Conservation (phyloP, 2,329 filamentous ascomycete genomes). For the Pseudocercospora crystallina region DNA sequence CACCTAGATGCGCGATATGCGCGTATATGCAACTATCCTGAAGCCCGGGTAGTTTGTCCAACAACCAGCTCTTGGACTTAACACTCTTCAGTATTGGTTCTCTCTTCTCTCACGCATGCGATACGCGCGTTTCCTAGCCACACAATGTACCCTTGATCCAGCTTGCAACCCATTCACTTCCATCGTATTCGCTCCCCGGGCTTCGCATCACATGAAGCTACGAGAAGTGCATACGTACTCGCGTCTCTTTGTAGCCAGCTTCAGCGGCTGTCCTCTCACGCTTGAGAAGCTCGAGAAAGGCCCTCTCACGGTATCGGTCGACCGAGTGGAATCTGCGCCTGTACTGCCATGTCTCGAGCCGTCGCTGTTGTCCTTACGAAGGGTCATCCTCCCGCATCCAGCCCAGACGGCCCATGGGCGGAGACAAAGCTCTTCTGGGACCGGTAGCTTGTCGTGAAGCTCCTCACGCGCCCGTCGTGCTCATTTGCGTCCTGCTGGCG, state of each 20-base stretch:
- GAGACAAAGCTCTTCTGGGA: too few relatives aligned
- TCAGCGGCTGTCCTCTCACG: conserved; percentile 24
- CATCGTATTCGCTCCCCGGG: background rate
- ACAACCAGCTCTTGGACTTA: too few relatives aligned
- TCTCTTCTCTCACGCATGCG: background rate
- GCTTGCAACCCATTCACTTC: too few relatives aligned
- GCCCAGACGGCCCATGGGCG: too few relatives aligned
- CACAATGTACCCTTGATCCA: too few relatives aligned
- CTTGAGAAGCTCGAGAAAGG: conserved; percentile 30
- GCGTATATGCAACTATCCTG: conserved; percentile 7
- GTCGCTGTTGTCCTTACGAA: conserved; percentile 32
- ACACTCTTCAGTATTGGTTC: too few relatives aligned
- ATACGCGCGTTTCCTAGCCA: background rate
- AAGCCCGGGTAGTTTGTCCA: too few relatives aligned
- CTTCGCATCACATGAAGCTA: conserved; percentile 4
- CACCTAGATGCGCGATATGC: conserved; percentile 27
- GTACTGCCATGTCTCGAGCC: conserved; percentile 64
- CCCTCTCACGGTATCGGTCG: conserved; percentile 64
- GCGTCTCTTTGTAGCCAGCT: conserved; percentile 45
- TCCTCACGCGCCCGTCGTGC: too few relatives aligned
- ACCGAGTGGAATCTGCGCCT: conserved; percentile 66
- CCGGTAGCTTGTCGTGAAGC: too few relatives aligned
- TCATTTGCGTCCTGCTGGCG: too few relatives aligned
- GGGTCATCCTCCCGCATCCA: conserved; percentile 20
- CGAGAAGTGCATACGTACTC: conserved; percentile 41